Evolutionary conservation across 768 basidiomycete genomes (phyloP).

Genomic region (Chlorophyllum brunneum): DNA sequence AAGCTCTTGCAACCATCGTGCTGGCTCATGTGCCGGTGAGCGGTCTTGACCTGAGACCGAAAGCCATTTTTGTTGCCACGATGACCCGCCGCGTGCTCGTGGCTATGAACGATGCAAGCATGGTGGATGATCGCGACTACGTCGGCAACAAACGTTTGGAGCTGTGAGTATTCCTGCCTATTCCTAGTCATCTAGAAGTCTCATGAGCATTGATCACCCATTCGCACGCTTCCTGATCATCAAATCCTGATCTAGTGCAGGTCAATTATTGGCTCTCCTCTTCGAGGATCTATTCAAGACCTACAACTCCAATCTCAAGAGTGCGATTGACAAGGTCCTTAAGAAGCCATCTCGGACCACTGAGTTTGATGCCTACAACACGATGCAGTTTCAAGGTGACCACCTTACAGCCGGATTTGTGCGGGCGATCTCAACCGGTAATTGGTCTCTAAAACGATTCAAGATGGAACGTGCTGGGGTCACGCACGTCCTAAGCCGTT

Average conservation of each 20-base stretch:
- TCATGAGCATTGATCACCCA: background rate
- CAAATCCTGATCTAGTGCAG: constrained; percentile 56
- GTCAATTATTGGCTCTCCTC: constrained; percentile 89
- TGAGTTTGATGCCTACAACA: constrained; percentile 92
- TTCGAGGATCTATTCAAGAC: constrained; percentile 99
- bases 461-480: constrained; percentile 99
- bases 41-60: constrained; percentile 84
- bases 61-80: constrained; percentile 95
- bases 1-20: constrained; percentile 96
- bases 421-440: constrained; percentile 96
- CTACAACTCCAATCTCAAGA: constrained; percentile 93
- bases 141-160: constrained; percentile 99
- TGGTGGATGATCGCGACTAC: constrained; percentile 98
- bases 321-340: constrained; percentile 92
- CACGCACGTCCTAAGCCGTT: constrained; percentile 92
- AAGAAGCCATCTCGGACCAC: constrained; percentile 93
- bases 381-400: constrained; percentile 95
- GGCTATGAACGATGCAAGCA: constrained; percentile 94
- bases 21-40: constrained; percentile 93
- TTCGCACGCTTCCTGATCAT: constrained; percentile 5
- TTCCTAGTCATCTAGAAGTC: background rate
- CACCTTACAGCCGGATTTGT: constrained; percentile 95
- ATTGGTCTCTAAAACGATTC: constrained; percentile 98
- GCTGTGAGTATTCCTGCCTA: constrained; percentile 55
- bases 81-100: constrained; percentile 96